Conservation (phyloP, 495 filamentous ascomycete species). For the Neurospora sp. region DNA sequence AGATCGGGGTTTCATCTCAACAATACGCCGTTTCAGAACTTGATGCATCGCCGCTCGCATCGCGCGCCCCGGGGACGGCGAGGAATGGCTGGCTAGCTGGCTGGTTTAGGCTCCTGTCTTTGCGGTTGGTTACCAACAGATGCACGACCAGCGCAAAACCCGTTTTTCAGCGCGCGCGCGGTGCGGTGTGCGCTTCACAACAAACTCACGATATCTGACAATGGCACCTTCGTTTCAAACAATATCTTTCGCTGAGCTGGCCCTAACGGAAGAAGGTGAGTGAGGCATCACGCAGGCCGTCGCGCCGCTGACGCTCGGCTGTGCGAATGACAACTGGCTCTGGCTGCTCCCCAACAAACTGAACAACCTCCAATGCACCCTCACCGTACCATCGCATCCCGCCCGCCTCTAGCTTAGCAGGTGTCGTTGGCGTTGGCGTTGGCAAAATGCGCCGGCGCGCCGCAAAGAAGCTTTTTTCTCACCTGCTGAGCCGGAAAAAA, state of each 20-base stretch:
- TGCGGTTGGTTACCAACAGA: not conserved
- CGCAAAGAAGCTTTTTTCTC: not conserved
- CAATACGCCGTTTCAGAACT: not conserved
- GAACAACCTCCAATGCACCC: not conserved
- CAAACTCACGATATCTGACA: not conserved
- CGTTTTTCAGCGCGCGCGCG: not conserved
- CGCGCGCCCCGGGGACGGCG: not conserved
- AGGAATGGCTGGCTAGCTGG: not conserved
- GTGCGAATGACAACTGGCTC: not conserved
- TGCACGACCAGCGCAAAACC: not conserved
- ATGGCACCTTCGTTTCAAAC: not conserved
- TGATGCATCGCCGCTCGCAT: not conserved
- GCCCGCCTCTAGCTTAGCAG: not conserved
- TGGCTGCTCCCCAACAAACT: not conserved
- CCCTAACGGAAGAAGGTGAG: not conserved
- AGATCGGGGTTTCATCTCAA: conserved; percentile 5
- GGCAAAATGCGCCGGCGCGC: not conserved
- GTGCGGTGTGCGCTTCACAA: not conserved
- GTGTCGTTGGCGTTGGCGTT: not conserved
- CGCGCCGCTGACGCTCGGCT: not conserved
- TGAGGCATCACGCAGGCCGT: not conserved
- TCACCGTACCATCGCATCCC: not conserved
- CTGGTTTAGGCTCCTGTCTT: not conserved
- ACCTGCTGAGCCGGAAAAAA: not conserved
- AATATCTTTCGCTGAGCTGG: not conserved